Conservation (phyloP, 2,329 filamentous ascomycete genomes). For the Cytospora leucostoma region DNA sequence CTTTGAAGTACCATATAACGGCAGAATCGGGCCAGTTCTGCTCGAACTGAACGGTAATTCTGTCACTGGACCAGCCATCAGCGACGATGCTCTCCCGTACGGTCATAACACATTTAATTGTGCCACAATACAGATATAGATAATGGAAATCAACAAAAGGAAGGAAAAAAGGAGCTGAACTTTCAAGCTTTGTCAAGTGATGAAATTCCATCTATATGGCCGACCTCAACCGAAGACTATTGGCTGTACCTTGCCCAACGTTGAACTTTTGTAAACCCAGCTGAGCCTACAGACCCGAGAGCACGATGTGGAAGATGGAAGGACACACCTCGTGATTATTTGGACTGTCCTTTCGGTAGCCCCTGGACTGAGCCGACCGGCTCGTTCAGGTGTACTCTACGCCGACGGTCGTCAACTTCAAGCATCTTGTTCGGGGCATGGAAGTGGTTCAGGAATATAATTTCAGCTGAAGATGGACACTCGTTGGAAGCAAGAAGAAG, state of each 20-base stretch:
- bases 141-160: background rate
- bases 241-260: no score
- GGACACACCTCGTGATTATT: no score
- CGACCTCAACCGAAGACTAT: no score
- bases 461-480: background rate
- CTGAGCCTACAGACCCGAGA: no score
- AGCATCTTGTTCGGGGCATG: background rate
- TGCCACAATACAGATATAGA: conserved; percentile 26
- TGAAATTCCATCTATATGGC: no score
- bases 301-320: no score
- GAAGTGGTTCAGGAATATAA: background rate
- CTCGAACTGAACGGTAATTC: conserved; percentile 41
- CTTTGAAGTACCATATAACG: conserved; percentile 41
- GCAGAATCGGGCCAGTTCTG: conserved; percentile 43
- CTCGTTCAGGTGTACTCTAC: no score
- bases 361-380: no score
- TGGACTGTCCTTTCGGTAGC: no score
- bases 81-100: conserved; percentile 33
- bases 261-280: no score
- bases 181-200: background rate
- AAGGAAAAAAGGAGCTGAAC: background rate
- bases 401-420: no score
- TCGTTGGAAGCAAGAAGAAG: background rate
- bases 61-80: conserved; percentile 42
- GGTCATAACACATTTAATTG: conserved; percentile 40